phyloP scores from a whole-genome alignment of 305 asterid genomes.

The Rubia peregrina region DNA sequence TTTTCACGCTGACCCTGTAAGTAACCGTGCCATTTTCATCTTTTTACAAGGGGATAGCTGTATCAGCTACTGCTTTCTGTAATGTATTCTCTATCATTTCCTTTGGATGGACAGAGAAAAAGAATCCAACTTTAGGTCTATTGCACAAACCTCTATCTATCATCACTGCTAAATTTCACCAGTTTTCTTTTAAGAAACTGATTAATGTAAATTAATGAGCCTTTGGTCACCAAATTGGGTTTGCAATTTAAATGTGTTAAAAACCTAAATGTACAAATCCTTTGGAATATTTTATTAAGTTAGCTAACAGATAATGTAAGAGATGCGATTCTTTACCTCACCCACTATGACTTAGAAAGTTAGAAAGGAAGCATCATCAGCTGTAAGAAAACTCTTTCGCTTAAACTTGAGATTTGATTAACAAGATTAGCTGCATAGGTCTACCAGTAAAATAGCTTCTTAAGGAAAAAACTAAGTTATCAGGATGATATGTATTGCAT shows the following conservation, averaged over 20 bases:
- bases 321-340: background rate
- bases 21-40: conserved; percentile 17
- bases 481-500: conserved; percentile 3
- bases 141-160: background rate
- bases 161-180: background rate
- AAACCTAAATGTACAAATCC: background rate
- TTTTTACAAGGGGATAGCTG: background rate
- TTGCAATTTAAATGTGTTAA: background rate
- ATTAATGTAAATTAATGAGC: background rate
- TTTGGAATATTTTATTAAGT: background rate
- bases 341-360: background rate
- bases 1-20: conserved; percentile 96
- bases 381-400: background rate
- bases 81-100: background rate
- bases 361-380: conserved; percentile 2
- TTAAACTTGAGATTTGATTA: background rate
- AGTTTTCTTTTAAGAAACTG: background rate
- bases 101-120: background rate
- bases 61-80: background rate
- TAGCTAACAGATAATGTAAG: background rate
- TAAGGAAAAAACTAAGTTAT: background rate
- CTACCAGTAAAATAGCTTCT: background rate
- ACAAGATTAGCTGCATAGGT: background rate
- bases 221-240: background rate
- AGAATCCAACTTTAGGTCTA: background rate